Conservation (phyloP, 2,329 filamentous ascomycete genomes). For the Clarireedia monteithiana region DNA sequence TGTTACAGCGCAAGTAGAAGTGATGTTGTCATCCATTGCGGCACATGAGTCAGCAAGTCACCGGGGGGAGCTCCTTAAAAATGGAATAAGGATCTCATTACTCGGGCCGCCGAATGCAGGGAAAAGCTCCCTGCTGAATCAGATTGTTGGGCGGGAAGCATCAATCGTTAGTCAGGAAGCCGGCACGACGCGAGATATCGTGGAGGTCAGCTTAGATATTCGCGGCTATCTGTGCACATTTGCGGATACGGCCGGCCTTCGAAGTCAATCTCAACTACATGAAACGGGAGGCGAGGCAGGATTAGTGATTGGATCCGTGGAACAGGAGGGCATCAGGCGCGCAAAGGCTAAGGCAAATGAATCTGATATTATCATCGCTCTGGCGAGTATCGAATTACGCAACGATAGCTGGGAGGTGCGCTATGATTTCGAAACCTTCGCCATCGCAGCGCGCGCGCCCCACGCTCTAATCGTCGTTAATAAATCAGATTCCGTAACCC, state of each 20-base stretch:
- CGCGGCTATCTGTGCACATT: constrained; percentile 88
- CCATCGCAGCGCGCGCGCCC: constrained; percentile 41
- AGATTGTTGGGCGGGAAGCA: constrained; percentile 82
- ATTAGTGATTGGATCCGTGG: constrained; percentile 60
- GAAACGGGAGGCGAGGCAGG: constrained; percentile 9
- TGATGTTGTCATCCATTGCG: constrained; percentile 54
- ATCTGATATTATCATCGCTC: constrained; percentile 77
- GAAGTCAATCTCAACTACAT: constrained; percentile 35
- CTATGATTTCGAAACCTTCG: constrained; percentile 48
- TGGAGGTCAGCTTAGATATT: constrained; percentile 86
- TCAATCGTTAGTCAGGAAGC: constrained; percentile 92
- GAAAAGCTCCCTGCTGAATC: constrained; percentile 89
- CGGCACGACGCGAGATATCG: constrained; percentile 87
- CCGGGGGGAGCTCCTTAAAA: constrained; percentile 73
- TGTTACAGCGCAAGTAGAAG: constrained; percentile 56
- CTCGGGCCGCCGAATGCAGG: constrained; percentile 90
- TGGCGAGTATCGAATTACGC: constrained; percentile 61
- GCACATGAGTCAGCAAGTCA: constrained; percentile 70
- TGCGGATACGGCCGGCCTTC: constrained; percentile 87
- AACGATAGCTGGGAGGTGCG: constrained; percentile 37
- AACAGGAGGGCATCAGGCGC: constrained; percentile 83
- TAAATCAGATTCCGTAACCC: constrained; percentile 47
- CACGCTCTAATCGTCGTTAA: constrained; percentile 51
- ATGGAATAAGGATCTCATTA: constrained; percentile 78
- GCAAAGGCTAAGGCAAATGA: constrained; percentile 74